Conservation (phyloP, 805 yeast species). For the Suhomyces sp. region DNA sequence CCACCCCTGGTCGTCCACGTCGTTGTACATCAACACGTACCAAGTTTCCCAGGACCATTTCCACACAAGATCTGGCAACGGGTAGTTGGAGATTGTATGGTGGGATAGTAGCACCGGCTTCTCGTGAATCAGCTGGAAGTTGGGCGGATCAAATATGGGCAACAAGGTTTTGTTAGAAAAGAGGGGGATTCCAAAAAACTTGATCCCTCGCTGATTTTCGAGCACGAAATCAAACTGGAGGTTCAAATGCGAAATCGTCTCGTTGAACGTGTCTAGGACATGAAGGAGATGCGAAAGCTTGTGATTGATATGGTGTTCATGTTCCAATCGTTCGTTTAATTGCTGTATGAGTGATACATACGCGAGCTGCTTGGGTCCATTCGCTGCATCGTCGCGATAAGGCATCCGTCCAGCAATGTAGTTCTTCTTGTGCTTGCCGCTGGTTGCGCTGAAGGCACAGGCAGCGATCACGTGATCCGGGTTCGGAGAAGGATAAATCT, state of each 20-base stretch:
- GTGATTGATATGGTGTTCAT: constrained; percentile 4
- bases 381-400: background rate
- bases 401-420: background rate
- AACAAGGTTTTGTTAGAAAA: constrained; percentile 46
- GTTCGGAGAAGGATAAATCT: background rate
- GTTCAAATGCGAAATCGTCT: constrained; percentile 1
- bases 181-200: constrained; percentile 50
- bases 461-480: background rate
- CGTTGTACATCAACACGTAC: constrained; percentile 68
- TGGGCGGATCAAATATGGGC: constrained; percentile 51
- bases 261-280: constrained; percentile 9
- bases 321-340: constrained; percentile 3
- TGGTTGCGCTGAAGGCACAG: background rate
- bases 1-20: constrained; percentile 89
- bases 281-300: constrained; percentile 8
- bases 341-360: constrained; percentile 7
- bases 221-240: constrained; percentile 41
- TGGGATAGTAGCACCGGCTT: constrained; percentile 23
- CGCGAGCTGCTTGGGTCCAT: background rate
- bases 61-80: constrained; percentile 62
- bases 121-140: constrained; percentile 45
- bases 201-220: constrained; percentile 56
- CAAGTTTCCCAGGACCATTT: constrained; percentile 67
- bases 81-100: constrained; percentile 30
- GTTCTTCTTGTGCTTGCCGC: background rate